Percentiles rank a stretch among this genome's conserved stretches.
These are phyloP conservation scores for Begonia peltatifolia DNA, from an alignment of 306 rosid genomes.

Conservation along the genomic window DNA sequence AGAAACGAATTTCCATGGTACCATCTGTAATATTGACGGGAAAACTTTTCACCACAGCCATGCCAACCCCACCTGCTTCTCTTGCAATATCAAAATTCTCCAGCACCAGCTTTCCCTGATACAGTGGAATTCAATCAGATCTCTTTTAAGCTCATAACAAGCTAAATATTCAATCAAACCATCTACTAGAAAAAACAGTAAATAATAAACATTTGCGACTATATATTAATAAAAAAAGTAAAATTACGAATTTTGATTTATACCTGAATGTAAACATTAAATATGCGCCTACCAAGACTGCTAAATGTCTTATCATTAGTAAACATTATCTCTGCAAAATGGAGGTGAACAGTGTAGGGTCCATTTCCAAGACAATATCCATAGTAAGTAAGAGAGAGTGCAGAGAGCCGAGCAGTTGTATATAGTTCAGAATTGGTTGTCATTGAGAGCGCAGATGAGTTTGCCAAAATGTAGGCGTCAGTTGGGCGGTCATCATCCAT, in stretches of 20 bases:
- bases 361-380: conserved; percentile 27
- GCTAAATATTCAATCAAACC: background rate
- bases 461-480: conserved; percentile 7
- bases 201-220: background rate
- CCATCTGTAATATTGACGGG: conserved; percentile 1
- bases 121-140: background rate
- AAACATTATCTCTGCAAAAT: conserved; percentile 27
- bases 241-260: background rate
- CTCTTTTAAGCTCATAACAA: background rate
- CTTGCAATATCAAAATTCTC: conserved; percentile 25
- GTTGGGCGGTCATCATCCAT: background rate
- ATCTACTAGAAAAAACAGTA: background rate
- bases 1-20: conserved; percentile 25
- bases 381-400: conserved; percentile 35
- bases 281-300: conserved; percentile 34
- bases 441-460: conserved; percentile 14
- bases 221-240: background rate
- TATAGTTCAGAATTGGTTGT: conserved; percentile 20
- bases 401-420: conserved; percentile 49
- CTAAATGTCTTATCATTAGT: conserved; percentile 4
- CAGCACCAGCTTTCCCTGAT: conserved; percentile 19
- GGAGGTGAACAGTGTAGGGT: conserved; percentile 23
- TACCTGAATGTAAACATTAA: conserved; percentile 33
- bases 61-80: conserved; percentile 22
- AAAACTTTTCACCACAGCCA: conserved; percentile 1